Conservation (phyloP, 352 stramenopile genomes). For the Thalassiosira mediterranea region DNA sequence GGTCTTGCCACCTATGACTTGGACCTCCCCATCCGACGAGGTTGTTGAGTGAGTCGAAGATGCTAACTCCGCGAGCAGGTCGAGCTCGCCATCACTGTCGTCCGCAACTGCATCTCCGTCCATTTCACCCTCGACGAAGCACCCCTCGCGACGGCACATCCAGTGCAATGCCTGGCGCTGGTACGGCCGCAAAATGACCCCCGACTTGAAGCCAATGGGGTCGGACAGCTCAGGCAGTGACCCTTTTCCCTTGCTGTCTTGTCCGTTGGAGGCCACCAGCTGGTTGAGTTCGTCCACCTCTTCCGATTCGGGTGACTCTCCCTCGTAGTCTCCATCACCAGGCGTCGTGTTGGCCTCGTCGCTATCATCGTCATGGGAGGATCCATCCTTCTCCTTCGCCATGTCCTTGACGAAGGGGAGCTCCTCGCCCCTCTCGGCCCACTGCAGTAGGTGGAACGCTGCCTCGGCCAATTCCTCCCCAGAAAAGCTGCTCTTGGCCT, state of each 20-base stretch:
- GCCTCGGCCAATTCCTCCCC: constrained; percentile 45
- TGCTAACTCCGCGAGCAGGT: constrained; percentile 67
- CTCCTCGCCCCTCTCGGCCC: constrained; percentile 73
- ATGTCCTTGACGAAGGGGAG: constrained; percentile 8
- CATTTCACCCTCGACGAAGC: constrained; percentile 17
- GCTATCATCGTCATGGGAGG: constrained; percentile 9
- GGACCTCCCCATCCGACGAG: constrained; percentile 5
- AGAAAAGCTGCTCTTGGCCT: constrained; percentile 13
- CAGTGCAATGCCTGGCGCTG: constrained; percentile 77
- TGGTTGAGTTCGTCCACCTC: constrained; percentile 43
- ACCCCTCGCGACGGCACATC: constrained; percentile 74
- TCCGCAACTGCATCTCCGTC: constrained; percentile 15
- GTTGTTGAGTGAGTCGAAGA: constrained; percentile 8
- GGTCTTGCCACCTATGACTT: constrained; percentile 16
- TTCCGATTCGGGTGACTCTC: constrained; percentile 25
- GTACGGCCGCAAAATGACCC: constrained; percentile 67
- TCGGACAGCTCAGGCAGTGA: constrained; percentile 57
- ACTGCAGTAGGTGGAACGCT: constrained; percentile 81
- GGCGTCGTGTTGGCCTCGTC: constrained; percentile 10
- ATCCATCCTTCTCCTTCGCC: constrained; percentile 6
- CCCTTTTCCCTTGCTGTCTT: constrained; percentile 5
- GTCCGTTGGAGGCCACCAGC: constrained; percentile 19
- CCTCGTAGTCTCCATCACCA: constrained; percentile 32
- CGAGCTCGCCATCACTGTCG: constrained; percentile 50
- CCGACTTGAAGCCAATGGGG: constrained; percentile 53